Evolutionary conservation across 2,329 filamentous ascomycete genomes (phyloP).

Genomic region (Clathrospora elynae): DNA sequence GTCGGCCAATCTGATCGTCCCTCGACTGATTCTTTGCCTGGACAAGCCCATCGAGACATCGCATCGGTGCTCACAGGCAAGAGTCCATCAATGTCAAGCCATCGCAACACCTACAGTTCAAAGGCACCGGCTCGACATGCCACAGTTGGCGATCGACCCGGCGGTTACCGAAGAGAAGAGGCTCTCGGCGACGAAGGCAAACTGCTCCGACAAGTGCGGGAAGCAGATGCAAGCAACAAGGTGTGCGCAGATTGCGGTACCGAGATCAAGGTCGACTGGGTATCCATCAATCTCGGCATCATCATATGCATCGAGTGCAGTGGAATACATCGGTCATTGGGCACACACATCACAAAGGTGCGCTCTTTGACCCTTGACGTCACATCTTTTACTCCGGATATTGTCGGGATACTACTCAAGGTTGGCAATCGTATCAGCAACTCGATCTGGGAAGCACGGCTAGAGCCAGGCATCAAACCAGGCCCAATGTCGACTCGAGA

Average conservation of each 20-base stretch:
- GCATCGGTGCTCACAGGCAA: conserved; percentile 93
- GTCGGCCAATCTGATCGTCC: conserved; percentile 61
- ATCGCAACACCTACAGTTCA: conserved; percentile 55
- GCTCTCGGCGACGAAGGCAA: conserved; percentile 82
- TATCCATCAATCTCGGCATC: conserved; percentile 96
- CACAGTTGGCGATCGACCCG: conserved; percentile 87
- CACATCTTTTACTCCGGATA: conserved; percentile 94
- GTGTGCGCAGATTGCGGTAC: conserved; percentile 95
- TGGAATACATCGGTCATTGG: conserved; percentile 92
- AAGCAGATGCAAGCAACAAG: conserved; percentile 88
- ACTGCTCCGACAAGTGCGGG: conserved; percentile 82
- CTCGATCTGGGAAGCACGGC: conserved; percentile 89
- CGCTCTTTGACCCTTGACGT: conserved; percentile 94
- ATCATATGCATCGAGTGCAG: conserved; percentile 98
- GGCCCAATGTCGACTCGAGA: conserved; percentile 79
- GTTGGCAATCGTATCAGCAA: conserved; percentile 95
- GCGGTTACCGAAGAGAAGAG: conserved; percentile 68
- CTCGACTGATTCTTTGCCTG: conserved; percentile 57
- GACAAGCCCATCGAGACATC: conserved; percentile 78
- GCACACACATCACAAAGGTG: conserved; percentile 97
- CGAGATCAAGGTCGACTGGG: conserved; percentile 94
- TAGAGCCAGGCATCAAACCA: conserved; percentile 77
- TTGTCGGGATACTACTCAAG: conserved; percentile 88
- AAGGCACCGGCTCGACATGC: conserved; percentile 78
- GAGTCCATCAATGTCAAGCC: conserved; percentile 71